Conservation (phyloP, 1,284 basidiomycete genomes). For the Moesziomyces sp. region DNA sequence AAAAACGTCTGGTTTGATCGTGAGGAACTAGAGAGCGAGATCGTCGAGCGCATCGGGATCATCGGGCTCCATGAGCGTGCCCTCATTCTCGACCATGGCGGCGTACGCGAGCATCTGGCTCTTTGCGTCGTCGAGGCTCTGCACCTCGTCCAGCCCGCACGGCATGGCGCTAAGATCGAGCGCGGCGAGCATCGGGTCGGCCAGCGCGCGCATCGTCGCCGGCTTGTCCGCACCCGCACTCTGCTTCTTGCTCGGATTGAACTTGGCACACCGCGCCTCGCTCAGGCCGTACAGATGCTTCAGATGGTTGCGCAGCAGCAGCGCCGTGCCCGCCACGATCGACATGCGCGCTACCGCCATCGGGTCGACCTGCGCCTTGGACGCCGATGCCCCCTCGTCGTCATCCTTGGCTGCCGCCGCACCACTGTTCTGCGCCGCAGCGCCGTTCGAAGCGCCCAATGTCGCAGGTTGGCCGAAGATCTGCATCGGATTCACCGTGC, state of each 20-base stretch:
- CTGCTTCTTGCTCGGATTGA: slow-evolving; percentile 52
- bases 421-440: not conserved
- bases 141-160: slow-evolving; percentile 27
- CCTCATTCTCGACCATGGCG: slow-evolving; percentile 48
- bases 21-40: slow-evolving; percentile 19
- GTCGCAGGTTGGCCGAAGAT: slow-evolving; percentile 14
- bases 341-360: slow-evolving; percentile 47
- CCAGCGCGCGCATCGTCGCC: slow-evolving; percentile 41
- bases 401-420: slow-evolving; percentile 12
- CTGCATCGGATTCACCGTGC: slow-evolving; percentile 27
- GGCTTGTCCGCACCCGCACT: slow-evolving; percentile 52
- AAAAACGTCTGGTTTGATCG: too few relatives aligned
- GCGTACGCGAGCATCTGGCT: slow-evolving; percentile 49
- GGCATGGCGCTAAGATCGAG: slow-evolving; percentile 40
- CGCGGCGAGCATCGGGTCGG: slow-evolving; percentile 46
- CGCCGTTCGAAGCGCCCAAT: too few relatives aligned
- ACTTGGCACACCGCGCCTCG: slow-evolving; percentile 56
- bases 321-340: slow-evolving; percentile 44
- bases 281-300: slow-evolving; percentile 57
- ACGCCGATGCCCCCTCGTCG: slow-evolving; percentile 5
- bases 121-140: slow-evolving; percentile 41
- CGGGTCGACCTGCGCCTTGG: slow-evolving; percentile 16
- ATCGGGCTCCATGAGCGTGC: slow-evolving; percentile 54
- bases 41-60: slow-evolving; percentile 43
- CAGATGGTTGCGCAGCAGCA: slow-evolving; percentile 59